These are phyloP conservation scores for Colletotrichum trifolii DNA, from an alignment of 2,329 filamentous ascomycete genomes.

Conservation along the genomic window DNA sequence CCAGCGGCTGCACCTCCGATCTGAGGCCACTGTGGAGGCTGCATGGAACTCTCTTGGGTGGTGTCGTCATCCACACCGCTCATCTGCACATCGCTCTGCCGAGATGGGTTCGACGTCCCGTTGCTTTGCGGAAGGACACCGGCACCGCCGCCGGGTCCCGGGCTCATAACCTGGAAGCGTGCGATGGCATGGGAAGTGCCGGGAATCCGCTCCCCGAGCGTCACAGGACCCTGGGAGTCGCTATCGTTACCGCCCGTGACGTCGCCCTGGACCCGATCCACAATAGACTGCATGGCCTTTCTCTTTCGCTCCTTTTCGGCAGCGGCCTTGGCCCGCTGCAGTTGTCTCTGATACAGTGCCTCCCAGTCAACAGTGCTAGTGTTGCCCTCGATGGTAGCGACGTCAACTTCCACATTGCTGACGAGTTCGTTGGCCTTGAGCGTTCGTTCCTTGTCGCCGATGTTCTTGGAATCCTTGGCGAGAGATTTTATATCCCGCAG, in stretches of 20 bases:
- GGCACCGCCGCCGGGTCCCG: conserved; percentile 67
- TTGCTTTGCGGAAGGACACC: conserved; percentile 61
- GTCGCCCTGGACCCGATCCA: conserved; percentile 63
- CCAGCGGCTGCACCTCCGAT: conserved; percentile 55
- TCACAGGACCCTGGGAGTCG: conserved; percentile 66
- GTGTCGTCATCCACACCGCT: conserved; percentile 61
- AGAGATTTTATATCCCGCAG: conserved; percentile 86
- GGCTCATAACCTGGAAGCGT: conserved; percentile 66
- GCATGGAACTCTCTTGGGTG: conserved; percentile 60
- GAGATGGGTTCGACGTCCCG: conserved; percentile 63
- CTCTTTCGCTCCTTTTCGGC: conserved; percentile 73
- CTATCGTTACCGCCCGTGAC: conserved; percentile 61
- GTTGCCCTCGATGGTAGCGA: conserved; percentile 78
- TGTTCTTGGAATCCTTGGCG: conserved; percentile 83
- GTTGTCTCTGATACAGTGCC: conserved; percentile 78
- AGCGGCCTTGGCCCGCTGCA: conserved; percentile 69
- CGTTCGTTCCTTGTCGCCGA: conserved; percentile 84
- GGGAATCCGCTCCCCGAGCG: conserved; percentile 73
- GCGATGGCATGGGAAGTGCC: conserved; percentile 60
- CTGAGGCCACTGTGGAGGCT: conserved; percentile 54
- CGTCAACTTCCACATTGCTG: conserved; percentile 94
- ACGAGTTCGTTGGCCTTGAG: conserved; percentile 92
- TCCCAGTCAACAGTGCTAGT: conserved; percentile 82
- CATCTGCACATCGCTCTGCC: conserved; percentile 71
- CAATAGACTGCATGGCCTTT: conserved; percentile 67